Evolutionary conservation across 345 rosid species (phyloP).

Genomic region (Isatis tinctoria): DNA sequence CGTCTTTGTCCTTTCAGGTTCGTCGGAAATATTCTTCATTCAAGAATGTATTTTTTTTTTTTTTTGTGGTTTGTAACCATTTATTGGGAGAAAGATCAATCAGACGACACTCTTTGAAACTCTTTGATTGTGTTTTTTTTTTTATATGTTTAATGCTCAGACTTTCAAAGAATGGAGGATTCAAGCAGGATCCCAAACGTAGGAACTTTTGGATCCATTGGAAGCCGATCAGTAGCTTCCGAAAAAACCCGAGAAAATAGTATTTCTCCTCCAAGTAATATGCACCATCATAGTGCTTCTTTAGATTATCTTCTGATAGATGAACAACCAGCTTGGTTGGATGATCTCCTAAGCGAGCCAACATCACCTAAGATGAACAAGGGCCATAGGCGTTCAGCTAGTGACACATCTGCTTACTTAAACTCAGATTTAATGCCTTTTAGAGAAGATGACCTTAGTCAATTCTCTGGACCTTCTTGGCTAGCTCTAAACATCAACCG

Average conservation of each 20-base stretch:
- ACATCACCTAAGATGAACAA: slow-evolving; percentile 33
- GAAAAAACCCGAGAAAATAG: slow-evolving; percentile 36
- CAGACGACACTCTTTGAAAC: too few species aligned
- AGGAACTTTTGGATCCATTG: slow-evolving; percentile 35
- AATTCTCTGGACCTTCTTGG: slow-evolving; percentile 40
- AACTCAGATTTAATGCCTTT: slow-evolving; percentile 28
- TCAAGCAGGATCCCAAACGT: slow-evolving; percentile 39
- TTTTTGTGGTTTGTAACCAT: background rate
- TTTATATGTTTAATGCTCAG: background rate
- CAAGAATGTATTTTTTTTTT: background rate
- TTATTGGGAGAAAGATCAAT: background rate
- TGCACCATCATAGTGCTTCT: slow-evolving; percentile 45
- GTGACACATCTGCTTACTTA: slow-evolving; percentile 52
- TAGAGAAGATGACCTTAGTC: slow-evolving; percentile 25
- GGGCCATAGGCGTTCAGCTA: slow-evolving; percentile 61
- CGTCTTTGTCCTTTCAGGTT: slow-evolving; percentile 6
- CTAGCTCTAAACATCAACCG: slow-evolving; percentile 39
- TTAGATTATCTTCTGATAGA: slow-evolving; percentile 36
- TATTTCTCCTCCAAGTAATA: slow-evolving; percentile 28
- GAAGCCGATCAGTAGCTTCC: slow-evolving; percentile 45
- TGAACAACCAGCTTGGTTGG: slow-evolving; percentile 65
- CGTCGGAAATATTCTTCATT: background rate
- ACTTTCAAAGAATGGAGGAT: slow-evolving; percentile 39
- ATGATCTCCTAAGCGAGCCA: slow-evolving; percentile 60
- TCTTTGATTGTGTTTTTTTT: background rate